Conservation (phyloP, 805 yeast genomes). For the Saccharomycopsis amapae region DNA sequence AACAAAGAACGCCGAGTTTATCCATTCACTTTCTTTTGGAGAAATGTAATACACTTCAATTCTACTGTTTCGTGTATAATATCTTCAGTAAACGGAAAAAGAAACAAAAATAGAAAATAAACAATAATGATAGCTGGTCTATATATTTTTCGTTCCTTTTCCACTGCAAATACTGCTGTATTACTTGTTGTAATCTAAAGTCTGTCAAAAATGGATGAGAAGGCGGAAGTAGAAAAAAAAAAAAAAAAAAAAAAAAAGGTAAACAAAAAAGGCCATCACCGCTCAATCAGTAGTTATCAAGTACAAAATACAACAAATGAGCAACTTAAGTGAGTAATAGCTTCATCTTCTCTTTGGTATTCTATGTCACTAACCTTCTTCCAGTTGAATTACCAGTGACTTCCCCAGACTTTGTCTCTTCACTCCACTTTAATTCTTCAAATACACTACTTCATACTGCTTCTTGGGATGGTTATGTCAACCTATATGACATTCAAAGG, state of each 20-base stretch:
- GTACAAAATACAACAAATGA: too few species aligned
- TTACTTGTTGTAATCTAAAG: too few species aligned
- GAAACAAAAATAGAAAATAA: not conserved
- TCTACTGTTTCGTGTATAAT: too few species aligned
- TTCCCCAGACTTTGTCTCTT: constrained; percentile 16
- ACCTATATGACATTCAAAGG: constrained; percentile 4
- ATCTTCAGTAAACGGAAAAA: not conserved
- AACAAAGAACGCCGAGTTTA: too few species aligned
- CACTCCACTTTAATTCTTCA: constrained; percentile 10
- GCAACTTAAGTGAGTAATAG: constrained; percentile 4
- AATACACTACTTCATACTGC: constrained; percentile 1
- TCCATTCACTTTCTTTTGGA: too few species aligned
- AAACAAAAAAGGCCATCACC: too few species aligned
- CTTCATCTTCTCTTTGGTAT: not conserved
- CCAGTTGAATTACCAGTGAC: constrained; percentile 7
- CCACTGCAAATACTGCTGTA: too few species aligned
- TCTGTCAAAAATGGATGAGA: not conserved
- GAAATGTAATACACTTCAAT: too few species aligned
- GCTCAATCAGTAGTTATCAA: too few species aligned
- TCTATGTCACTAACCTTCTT: constrained; percentile 2
- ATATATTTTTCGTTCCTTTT: not conserved
- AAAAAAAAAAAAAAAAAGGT: not conserved
- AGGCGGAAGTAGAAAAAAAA: not conserved
- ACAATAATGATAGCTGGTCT: not conserved
- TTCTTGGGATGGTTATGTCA: constrained; percentile 17